A percentile compares a stretch with the other conserved stretches of the same genome.
phyloP scores from a whole-genome alignment of 208 protist genomes.

The Crithidia fasciculata region DNA sequence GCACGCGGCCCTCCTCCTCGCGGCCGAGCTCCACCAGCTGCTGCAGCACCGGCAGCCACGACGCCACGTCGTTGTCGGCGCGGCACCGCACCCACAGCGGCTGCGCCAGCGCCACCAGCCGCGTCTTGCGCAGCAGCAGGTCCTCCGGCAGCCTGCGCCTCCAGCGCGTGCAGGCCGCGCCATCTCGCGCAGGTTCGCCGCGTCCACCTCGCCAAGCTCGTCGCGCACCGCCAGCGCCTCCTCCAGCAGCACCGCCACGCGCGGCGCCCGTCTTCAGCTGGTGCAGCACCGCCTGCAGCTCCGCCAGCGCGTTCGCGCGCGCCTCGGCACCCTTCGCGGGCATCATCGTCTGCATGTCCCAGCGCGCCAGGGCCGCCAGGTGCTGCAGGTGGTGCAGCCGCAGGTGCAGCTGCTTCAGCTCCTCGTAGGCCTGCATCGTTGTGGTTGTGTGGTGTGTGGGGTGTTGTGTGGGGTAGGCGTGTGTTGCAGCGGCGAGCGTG shows the following conservation, averaged over 20 bases:
- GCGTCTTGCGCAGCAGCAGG: conserved; percentile 46
- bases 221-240: neutral
- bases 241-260: neutral
- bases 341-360: conserved; percentile 70
- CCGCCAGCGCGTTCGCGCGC: conserved; percentile 42
- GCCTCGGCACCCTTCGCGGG: conserved; percentile 47
- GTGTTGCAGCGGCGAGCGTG: neutral
- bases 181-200: conserved; percentile 68
- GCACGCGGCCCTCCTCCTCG: conserved; percentile 46
- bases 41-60: conserved; percentile 58
- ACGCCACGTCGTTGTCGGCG: conserved; percentile 48
- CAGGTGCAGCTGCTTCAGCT: conserved; percentile 44
- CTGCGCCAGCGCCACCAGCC: conserved; percentile 36
- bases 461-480: no score
- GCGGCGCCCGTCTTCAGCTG: conserved; percentile 33
- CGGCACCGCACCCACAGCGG: conserved; percentile 48
- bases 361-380: conserved; percentile 40
- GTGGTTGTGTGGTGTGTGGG: neutral
- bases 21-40: conserved; percentile 44
- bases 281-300: conserved; percentile 15
- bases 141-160: conserved; percentile 37
- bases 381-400: conserved; percentile 47
- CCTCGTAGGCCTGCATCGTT: conserved; percentile 41
- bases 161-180: conserved; percentile 19
- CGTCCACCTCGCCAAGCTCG: conserved; percentile 38